Percentiles rank a stretch among this genome's conserved stretches.
phyloP scores from a whole-genome alignment of 2,329 filamentous ascomycete genomes.

The Tolypocladium sp. region DNA sequence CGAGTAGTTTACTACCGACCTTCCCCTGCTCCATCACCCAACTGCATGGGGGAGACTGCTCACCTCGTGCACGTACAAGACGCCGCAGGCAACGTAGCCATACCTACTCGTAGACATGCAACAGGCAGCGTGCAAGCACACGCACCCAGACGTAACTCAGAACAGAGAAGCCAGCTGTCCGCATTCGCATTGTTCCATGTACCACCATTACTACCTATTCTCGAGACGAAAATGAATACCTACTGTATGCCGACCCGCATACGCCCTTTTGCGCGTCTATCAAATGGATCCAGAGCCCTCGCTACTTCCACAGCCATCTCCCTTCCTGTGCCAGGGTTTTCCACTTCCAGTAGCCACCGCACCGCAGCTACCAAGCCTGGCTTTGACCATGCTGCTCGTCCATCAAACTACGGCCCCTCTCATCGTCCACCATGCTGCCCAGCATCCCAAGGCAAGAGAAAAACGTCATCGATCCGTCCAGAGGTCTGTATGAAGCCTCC shows the following conservation, averaged over 20 bases:
- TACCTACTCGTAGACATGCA: too few species aligned
- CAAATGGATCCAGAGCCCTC: constrained; percentile 5
- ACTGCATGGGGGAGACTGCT: too few species aligned
- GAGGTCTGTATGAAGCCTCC: background rate
- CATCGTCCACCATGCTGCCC: background rate
- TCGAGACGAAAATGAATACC: background rate
- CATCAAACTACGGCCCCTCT: background rate
- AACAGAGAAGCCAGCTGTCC: background rate
- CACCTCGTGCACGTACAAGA: too few species aligned
- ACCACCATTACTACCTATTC: background rate
- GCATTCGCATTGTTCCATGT: background rate
- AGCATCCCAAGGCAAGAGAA: background rate
- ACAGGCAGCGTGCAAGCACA: background rate
- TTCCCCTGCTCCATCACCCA: too few species aligned
- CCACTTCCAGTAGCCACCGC: background rate
- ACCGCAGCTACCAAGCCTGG: background rate
- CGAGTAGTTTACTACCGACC: too few species aligned
- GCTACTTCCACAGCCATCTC: background rate
- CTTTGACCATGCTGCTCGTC: background rate
- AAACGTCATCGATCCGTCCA: background rate
- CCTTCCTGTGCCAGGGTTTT: background rate
- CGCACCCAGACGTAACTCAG: too few species aligned
- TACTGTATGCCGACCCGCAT: constrained; percentile 1
- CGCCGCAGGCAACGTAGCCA: too few species aligned
- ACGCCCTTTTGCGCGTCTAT: constrained; percentile 8